Evolutionary conservation across 2,329 filamentous ascomycete genomes (phyloP).

Genomic region (Pseudogymnoascus destructans): DNA sequence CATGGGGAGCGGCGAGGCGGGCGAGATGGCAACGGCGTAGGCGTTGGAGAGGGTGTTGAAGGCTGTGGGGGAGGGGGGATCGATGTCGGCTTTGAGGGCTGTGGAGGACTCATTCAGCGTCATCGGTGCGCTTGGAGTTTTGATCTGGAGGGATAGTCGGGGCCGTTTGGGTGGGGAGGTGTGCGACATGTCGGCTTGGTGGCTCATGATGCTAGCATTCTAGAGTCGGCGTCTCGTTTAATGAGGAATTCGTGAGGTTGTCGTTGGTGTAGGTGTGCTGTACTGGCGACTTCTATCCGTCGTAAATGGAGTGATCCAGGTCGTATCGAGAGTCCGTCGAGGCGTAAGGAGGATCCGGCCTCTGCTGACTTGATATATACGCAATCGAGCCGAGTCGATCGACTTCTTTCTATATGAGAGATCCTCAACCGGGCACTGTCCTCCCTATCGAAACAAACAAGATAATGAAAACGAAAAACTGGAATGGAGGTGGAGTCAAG

Average conservation of each 20-base stretch:
- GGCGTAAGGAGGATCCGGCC: not conserved
- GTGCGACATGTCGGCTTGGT: not conserved
- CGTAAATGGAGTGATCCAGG: not conserved
- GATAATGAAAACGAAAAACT: not conserved
- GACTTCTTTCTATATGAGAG: not conserved
- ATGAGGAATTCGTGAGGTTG: not conserved
- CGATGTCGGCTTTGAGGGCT: slow-evolving; percentile 32
- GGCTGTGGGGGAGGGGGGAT: slow-evolving; percentile 46
- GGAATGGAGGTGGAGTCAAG: not conserved
- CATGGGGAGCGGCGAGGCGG: slow-evolving; percentile 33
- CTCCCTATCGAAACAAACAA: not conserved
- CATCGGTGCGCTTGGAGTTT: slow-evolving; percentile 30
- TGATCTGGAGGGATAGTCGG: slow-evolving; percentile 43
- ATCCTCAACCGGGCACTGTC: not conserved
- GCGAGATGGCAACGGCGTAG: slow-evolving; percentile 49
- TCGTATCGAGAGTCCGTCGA: not conserved
- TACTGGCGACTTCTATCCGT: not conserved
- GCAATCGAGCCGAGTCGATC: not conserved
- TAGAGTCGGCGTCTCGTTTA: not conserved
- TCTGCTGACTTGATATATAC: not conserved
- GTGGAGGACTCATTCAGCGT: slow-evolving; percentile 32
- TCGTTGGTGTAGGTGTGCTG: not conserved
- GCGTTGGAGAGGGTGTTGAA: slow-evolving; percentile 56
- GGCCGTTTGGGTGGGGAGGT: slow-evolving; percentile 29
- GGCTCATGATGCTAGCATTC: not conserved